phyloP scores from a whole-genome alignment of 257 asterid species.

The Solanum virginianum region DNA sequence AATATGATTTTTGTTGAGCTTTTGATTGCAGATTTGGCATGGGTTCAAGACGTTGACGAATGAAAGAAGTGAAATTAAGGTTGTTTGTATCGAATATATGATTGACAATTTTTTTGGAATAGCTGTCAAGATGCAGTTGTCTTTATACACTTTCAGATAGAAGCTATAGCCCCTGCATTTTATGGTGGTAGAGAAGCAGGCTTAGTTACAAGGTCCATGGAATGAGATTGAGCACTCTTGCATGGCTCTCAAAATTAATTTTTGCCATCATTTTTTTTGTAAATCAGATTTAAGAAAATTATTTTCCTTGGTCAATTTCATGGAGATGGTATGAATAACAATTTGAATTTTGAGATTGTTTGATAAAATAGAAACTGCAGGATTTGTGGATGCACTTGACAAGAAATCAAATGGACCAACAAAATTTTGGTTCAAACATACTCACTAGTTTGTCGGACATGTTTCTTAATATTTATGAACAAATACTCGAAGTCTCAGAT shows the following conservation, averaged over 20 bases:
- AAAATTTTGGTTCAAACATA: too few relatives aligned
- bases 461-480: too few relatives aligned
- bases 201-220: neutral
- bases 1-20: neutral
- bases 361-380: neutral
- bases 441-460: too few relatives aligned
- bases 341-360: neutral
- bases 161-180: neutral
- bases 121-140: neutral
- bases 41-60: slow-evolving; percentile 28
- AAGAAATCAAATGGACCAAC: too few relatives aligned
- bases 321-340: neutral
- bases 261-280: neutral
- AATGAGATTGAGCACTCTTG: neutral
- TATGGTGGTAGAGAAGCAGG: neutral
- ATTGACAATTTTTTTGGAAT: neutral
- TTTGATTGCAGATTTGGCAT: slow-evolving; percentile 26
- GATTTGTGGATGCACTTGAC: neutral
- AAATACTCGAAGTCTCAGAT: too few relatives aligned
- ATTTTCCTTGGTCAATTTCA: neutral
- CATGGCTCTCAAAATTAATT: neutral
- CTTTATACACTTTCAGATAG: neutral
- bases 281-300: neutral
- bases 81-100: neutral
- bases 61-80: neutral